phyloP scores from a whole-genome alignment of 768 basidiomycete genomes.

The Boletales sp. region DNA sequence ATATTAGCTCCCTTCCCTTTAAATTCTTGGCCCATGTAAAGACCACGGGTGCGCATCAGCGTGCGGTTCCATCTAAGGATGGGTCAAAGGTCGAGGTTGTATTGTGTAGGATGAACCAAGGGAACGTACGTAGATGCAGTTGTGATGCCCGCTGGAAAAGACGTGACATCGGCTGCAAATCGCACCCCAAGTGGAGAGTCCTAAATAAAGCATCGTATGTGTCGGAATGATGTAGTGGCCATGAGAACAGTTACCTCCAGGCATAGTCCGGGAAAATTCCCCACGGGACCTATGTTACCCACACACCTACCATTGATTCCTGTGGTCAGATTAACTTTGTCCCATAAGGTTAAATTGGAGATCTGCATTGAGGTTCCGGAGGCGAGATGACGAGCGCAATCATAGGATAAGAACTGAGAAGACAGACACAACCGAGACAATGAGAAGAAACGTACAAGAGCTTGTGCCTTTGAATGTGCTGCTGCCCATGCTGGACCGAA shows the following conservation, averaged over 20 bases:
- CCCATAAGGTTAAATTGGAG: conserved; percentile 45
- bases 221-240: not conserved
- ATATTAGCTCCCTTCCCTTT: conserved; percentile 81
- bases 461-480: conserved; percentile 53
- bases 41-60: conserved; percentile 72
- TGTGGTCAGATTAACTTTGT: conserved; percentile 64
- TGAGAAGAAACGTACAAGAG: conserved; percentile 34
- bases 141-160: conserved; percentile 81
- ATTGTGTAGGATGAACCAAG: not conserved
- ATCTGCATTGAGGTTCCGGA: conserved; percentile 27
- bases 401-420: not conserved
- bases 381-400: conserved; percentile 2
- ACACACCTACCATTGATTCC: conserved; percentile 68
- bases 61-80: conserved; percentile 63
- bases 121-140: conserved; percentile 69
- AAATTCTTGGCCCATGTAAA: conserved; percentile 81
- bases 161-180: conserved; percentile 64
- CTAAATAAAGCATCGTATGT: conserved; percentile 25
- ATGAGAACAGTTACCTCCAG: conserved; percentile 48
- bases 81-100: too few species aligned
- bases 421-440: not conserved
- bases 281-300: conserved; percentile 58
- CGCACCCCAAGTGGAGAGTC: conserved; percentile 83
- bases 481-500: conserved; percentile 45
- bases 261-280: conserved; percentile 63